These are phyloP conservation scores for Globisporangium heterothallicum DNA, from an alignment of 352 stramenopile species.

Conservation along the genomic window DNA sequence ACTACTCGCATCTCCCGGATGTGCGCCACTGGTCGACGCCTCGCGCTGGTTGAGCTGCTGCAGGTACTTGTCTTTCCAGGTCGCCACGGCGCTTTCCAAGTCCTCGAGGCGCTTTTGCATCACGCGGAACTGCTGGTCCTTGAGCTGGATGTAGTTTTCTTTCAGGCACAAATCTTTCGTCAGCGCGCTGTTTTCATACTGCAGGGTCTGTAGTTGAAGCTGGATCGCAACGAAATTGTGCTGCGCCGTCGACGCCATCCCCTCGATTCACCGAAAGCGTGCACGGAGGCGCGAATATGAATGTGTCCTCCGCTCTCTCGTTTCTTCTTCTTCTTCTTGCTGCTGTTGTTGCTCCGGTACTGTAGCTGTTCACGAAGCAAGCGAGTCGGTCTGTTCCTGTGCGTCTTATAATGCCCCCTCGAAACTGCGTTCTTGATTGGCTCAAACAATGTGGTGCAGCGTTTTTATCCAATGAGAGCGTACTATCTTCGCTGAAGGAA, in stretches of 20 bases:
- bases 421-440: too few relatives aligned
- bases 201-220: constrained; percentile 49
- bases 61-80: constrained; percentile 66
- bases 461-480: too few relatives aligned
- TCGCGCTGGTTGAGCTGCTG: constrained; percentile 30
- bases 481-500: too few relatives aligned
- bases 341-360: too few relatives aligned
- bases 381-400: too few relatives aligned
- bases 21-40: background rate
- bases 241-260: constrained; percentile 26
- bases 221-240: constrained; percentile 64
- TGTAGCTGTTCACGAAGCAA: too few relatives aligned
- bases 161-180: constrained; percentile 63
- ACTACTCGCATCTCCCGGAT: background rate
- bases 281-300: too few relatives aligned
- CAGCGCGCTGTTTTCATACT: constrained; percentile 52
- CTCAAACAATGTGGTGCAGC: too few relatives aligned
- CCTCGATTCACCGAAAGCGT: background rate
- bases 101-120: constrained; percentile 69
- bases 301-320: too few relatives aligned
- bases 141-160: constrained; percentile 69
- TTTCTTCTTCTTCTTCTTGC: too few relatives aligned
- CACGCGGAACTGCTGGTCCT: constrained; percentile 70
- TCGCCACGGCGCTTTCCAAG: constrained; percentile 40
- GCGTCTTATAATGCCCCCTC: too few relatives aligned